Evolutionary conservation across 2,329 filamentous ascomycete species (phyloP).

Genomic region (Cyphellophora attinorum): DNA sequence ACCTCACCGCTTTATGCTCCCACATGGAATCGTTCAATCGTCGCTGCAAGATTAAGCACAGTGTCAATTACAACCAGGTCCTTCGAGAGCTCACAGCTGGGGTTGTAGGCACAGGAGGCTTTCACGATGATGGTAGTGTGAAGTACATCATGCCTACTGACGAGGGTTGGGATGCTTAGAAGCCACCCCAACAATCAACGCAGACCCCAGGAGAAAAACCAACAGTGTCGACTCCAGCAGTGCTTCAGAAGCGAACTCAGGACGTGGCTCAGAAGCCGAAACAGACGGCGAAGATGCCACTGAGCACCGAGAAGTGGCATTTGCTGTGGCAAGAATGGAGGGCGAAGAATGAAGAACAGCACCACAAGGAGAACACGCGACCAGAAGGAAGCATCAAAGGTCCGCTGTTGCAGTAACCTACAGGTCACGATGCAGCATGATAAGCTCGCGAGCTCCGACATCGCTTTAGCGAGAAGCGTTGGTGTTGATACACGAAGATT

Average conservation of each 20-base stretch:
- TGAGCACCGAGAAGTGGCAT: too few relatives aligned
- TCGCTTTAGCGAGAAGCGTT: too few relatives aligned
- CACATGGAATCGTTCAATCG: slow-evolving; percentile 29
- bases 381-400: too few relatives aligned
- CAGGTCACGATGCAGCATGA: too few relatives aligned
- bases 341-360: neutral
- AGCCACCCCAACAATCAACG: neutral
- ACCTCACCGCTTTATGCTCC: slow-evolving; percentile 26
- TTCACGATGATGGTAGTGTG: slow-evolving; percentile 24
- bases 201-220: neutral
- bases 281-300: too few relatives aligned
- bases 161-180: slow-evolving; percentile 1
- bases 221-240: neutral
- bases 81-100: slow-evolving; percentile 30
- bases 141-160: slow-evolving; percentile 20
- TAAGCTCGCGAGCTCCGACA: too few relatives aligned
- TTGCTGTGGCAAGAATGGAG: neutral
- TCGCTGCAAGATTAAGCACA: slow-evolving; percentile 25
- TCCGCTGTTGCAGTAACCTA: too few relatives aligned
- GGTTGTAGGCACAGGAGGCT: slow-evolving; percentile 24
- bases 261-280: too few relatives aligned
- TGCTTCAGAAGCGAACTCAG: neutral
- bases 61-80: slow-evolving; percentile 22
- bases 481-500: too few relatives aligned
- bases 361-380: neutral